Evolutionary conservation across 345 rosid species (phyloP), one percentile per base, ranked within the genome.

Genomic region (Iberis pinnata): DNA sequence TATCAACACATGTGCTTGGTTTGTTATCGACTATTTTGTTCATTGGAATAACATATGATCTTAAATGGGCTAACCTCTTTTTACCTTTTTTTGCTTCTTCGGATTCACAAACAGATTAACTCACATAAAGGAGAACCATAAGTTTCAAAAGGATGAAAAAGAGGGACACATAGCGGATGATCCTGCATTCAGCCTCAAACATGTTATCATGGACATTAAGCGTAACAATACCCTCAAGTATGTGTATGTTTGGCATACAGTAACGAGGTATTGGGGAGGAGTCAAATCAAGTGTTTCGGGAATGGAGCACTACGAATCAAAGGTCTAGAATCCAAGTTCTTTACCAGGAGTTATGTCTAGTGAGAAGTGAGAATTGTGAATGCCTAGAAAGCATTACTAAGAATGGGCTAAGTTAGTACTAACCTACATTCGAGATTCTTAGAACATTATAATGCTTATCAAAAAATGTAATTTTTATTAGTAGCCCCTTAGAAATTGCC

Each of bases 191-290:
- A 89, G 84, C 8, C 84, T 86, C 14, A 16, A 69, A 45, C 84
- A 81, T 56, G 49, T 78, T 40, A 74, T 81, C 58, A 61, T 68
- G 2, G 78, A 79, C 51, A 78, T 79, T 10, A 86, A 83, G 69
- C 70, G 71, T 17, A 70, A 70, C 29, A 83, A 81, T 47, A 65
- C 63, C 18, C 49, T 83, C 74, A 81, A 86, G n/a, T n/a, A n/a
- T n/a, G n/a, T n/a, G n/a, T n/a, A n/a, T n/a, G n/a, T n/a, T n/a
- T n/a, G n/a, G n/a, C 88, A 81, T 18, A 83, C 88, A 14, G 54
- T 81, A 49, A 60, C 73, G 6, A 80, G 83, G 12, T 84, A 78
- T 8, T 81, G 83, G 85, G 85, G 88, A 58, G 88, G 92, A 37
- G 63, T 75, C 11, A 68, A 53, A 12, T 83, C 81, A 4, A 51